Percentiles rank a stretch among this genome's conserved stretches.
Evolutionary conservation across 495 filamentous ascomycete species (phyloP).

Genomic region (Penicillium turbatum): DNA sequence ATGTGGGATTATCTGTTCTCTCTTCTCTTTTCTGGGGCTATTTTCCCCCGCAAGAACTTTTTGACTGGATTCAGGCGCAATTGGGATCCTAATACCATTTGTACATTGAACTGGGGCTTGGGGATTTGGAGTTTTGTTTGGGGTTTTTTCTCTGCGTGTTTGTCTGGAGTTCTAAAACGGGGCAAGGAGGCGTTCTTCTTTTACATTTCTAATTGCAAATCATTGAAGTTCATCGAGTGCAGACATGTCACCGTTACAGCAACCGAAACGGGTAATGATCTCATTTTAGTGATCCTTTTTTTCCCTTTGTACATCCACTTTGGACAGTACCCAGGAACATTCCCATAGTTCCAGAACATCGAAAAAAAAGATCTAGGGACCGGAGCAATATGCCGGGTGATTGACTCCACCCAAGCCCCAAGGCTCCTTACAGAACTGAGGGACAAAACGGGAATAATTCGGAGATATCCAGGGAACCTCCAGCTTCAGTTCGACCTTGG

Average conservation of each 20-base stretch:
- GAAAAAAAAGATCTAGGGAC: background rate
- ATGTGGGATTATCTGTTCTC: constrained; percentile 18
- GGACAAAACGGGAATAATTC: background rate
- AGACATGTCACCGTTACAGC: constrained; percentile 1
- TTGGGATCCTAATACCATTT: constrained; percentile 21
- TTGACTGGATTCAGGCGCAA: constrained; percentile 10
- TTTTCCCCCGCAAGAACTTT: constrained; percentile 8
- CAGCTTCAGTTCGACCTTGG: too few relatives aligned
- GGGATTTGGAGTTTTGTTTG: constrained; percentile 9
- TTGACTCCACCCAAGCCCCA: background rate
- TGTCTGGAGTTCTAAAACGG: constrained; percentile 1
- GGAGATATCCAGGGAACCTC: background rate
- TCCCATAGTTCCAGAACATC: background rate
- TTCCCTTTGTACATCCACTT: background rate
- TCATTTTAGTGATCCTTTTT: background rate
- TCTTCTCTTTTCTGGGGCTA: constrained; percentile 17
- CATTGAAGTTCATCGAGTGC: background rate
- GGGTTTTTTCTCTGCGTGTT: constrained; percentile 7
- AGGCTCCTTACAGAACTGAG: background rate
- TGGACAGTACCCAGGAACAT: background rate
- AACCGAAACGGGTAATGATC: constrained; percentile 3
- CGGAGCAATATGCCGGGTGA: constrained; percentile 1
- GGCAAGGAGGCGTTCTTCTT: constrained; percentile 3
- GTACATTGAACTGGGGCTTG: constrained; percentile 23
- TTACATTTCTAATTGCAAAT: background rate